Percentiles rank a stretch among this genome's conserved stretches.
Conservation (phyloP, 192 early-diverging fungal genomes). For the Backusella parvicylindrica region DNA sequence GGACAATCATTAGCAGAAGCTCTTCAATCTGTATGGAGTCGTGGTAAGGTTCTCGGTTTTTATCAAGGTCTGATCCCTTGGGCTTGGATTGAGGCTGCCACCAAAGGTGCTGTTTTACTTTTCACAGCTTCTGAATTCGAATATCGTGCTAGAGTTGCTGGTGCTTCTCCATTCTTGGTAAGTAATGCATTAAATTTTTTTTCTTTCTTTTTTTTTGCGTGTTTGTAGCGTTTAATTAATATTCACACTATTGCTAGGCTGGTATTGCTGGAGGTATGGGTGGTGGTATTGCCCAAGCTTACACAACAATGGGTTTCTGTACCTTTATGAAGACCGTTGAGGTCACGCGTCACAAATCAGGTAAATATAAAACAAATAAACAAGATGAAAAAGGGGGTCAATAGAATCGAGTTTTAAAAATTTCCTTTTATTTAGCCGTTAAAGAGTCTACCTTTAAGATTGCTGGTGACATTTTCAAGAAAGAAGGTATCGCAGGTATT, state of each 20-base stretch:
- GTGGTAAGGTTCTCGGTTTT: constrained; percentile 89
- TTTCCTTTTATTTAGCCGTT: constrained; percentile 38
- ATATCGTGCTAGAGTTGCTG: constrained; percentile 46
- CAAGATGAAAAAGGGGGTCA: not conserved
- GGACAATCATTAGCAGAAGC: constrained; percentile 74
- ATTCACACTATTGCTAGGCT: constrained; percentile 37
- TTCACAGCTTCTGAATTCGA: constrained; percentile 64
- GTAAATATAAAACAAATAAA: constrained; percentile 20
- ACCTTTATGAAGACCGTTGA: constrained; percentile 99
- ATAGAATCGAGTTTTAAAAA: not conserved
- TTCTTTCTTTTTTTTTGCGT: constrained; percentile 10
- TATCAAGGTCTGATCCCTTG: constrained; percentile 85
- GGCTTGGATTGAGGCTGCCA: constrained; percentile 61
- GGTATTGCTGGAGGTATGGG: constrained; percentile 93
- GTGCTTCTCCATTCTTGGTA: constrained; percentile 54
- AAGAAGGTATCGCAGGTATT: constrained; percentile 93
- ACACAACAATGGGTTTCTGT: constrained; percentile 99
- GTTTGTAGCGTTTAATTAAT: not conserved
- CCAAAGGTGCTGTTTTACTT: constrained; percentile 59
- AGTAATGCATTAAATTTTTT: constrained; percentile 9
- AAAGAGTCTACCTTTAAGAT: constrained; percentile 75
- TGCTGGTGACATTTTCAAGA: constrained; percentile 85
- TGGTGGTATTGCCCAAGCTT: constrained; percentile 93
- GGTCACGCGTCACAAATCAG: constrained; percentile 91
- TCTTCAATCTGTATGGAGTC: constrained; percentile 71